Evolutionary conservation across 2,329 filamentous ascomycete genomes (phyloP), one percentile per base, ranked within the genome.

Genomic region (Coleophoma eucalyptorum): DNA sequence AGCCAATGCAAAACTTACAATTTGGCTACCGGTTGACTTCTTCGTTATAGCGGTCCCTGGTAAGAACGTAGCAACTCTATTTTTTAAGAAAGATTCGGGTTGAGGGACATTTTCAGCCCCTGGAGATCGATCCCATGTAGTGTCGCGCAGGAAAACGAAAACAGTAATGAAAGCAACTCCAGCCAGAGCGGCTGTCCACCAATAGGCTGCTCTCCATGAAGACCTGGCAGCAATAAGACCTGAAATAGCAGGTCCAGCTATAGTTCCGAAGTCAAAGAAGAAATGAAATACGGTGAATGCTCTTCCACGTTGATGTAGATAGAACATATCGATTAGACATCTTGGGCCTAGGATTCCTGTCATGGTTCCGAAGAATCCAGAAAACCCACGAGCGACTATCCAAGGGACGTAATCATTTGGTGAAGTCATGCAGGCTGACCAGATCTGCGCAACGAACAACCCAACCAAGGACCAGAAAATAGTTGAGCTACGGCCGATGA

Each of bases 271-370:
- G 18, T 69, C 57, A 26, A 71, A 59, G 0, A 62, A 54, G 44
- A 68, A 59, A 20, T 67, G 61, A 18, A 69, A 61, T 15, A 63
- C 53, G 2, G 63, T 66, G 43, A 72, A 71, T 8, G 67, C 66
- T 18, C 65, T 60, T 5, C 70, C 70, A 11, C 69, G 67, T 52
- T 72, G 66, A 48, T 72, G 69, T 33, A 72, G 58, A 53, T 70
- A 73, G 58, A 71, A 72, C 47, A 71, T 48, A 44, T 72, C 69
- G 21, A 68, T 66, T 32, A 74, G 66, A 26, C 66, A 66, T 33
- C 67, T 56, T 26, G 67, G 62, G 8, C 69, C 69, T 48, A 74
- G 58, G 38, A 71, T 58, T 43, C 65, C 61, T 37, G 69, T 61
- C 13, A 69, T 57, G 12, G 64, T 63, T 31, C 72, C 70, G 48